Percentiles rank a stretch among this genome's conserved stretches.
These are phyloP conservation scores for Handroanthus guayacan DNA, from an alignment of 257 asterid species.

Conservation along the genomic window DNA sequence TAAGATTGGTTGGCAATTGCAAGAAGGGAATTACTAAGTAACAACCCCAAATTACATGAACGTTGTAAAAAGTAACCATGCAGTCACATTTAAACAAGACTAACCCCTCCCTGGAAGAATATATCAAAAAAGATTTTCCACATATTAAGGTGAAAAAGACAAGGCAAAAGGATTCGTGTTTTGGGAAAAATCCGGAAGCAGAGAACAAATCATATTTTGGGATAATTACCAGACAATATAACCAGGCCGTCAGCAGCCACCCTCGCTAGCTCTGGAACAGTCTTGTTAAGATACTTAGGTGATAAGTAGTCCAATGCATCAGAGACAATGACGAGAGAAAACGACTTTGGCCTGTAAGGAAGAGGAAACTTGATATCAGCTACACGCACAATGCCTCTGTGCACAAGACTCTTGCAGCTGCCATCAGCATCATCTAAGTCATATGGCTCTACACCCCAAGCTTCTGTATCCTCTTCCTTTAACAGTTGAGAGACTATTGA, in stretches of 20 bases:
- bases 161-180: not conserved
- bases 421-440: slow-evolving; percentile 75
- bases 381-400: slow-evolving; percentile 71
- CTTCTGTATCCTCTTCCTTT: slow-evolving; percentile 82
- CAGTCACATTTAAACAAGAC: not conserved
- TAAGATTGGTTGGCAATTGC: not conserved
- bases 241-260: slow-evolving; percentile 84
- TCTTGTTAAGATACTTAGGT: slow-evolving; percentile 84
- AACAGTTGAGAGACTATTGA: slow-evolving; percentile 69
- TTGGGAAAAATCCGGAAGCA: not conserved
- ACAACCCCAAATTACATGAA: not conserved
- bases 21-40: not conserved
- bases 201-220: not conserved
- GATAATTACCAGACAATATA: slow-evolving; percentile 70
- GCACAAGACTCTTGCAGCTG: slow-evolving; percentile 71
- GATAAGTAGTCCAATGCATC: slow-evolving; percentile 89
- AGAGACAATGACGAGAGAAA: slow-evolving; percentile 85
- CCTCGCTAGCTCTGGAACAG: slow-evolving; percentile 86
- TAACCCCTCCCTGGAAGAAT: not conserved
- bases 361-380: slow-evolving; percentile 90
- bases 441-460: slow-evolving; percentile 94
- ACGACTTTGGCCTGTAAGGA: slow-evolving; percentile 80
- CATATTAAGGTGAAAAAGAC: not conserved
- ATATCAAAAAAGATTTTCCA: not conserved
- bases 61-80: not conserved